Percentiles rank a stretch among this genome's conserved stretches.
phyloP scores from a whole-genome alignment of 2,329 filamentous ascomycete species.

The Alternaria hordeiaustralica region DNA sequence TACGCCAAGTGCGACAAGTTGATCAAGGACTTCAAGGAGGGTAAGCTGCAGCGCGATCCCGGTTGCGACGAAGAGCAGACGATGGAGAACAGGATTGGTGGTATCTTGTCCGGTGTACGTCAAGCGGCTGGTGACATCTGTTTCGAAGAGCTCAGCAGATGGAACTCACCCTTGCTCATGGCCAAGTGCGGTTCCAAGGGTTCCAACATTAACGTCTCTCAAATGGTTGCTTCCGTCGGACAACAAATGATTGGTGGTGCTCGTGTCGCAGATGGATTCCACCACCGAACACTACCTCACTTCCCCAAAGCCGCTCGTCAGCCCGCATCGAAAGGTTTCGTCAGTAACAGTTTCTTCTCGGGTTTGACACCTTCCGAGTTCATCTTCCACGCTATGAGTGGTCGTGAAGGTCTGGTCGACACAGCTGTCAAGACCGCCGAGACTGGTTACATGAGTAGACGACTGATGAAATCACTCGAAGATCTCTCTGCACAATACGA shows the following conservation, averaged over 20 bases:
- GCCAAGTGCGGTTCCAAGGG: slow-evolving; percentile 97
- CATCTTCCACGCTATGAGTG: slow-evolving; percentile 97
- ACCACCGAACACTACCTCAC: slow-evolving; percentile 91
- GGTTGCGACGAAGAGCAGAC: slow-evolving; percentile 93
- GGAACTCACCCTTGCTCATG: slow-evolving; percentile 95
- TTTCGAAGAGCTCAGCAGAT: slow-evolving; percentile 85
- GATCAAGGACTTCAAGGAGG: slow-evolving; percentile 79
- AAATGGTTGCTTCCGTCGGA: slow-evolving; percentile 97
- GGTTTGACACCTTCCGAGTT: slow-evolving; percentile 91
- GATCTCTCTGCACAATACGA: slow-evolving; percentile 95
- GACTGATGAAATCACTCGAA: slow-evolving; percentile 96
- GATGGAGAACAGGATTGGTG: slow-evolving; percentile 87
- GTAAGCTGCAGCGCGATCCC: slow-evolving; percentile 82
- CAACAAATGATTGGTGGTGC: slow-evolving; percentile 96
- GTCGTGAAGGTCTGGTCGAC: slow-evolving; percentile 97
- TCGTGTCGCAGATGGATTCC: slow-evolving; percentile 94
- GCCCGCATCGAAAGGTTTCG: slow-evolving; percentile 95
- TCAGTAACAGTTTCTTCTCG: slow-evolving; percentile 95
- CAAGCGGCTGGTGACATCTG: slow-evolving; percentile 90
- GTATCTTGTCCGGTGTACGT: slow-evolving; percentile 89
- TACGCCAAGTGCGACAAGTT: slow-evolving; percentile 83
- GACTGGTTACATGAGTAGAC: slow-evolving; percentile 98
- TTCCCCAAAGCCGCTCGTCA: slow-evolving; percentile 93
- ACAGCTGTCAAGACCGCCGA: slow-evolving; percentile 99
- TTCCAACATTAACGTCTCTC: slow-evolving; percentile 96